Evolutionary conservation across 805 yeast genomes (phyloP), one percentile per base, ranked within the genome.

Genomic region (Starmera dryadoides): DNA sequence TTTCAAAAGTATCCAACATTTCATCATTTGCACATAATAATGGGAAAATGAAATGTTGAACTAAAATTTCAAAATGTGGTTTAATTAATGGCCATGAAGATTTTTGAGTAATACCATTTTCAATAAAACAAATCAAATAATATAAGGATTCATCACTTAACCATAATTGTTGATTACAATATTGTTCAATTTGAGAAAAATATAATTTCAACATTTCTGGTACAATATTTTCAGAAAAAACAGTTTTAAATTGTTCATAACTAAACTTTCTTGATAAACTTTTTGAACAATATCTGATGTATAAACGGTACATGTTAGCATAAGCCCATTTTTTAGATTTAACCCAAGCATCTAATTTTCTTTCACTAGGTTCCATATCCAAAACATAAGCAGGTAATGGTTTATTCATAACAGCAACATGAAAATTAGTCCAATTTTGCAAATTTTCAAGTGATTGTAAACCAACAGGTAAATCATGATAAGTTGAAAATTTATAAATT

Each of bases 241-340:
- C 47, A 2, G 58, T 51, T 40, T 75, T 72, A 59, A 86, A 93
- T 2, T 67, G 73, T n/a, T 65, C 68, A 52, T 86, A 85, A 18
- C 67, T 65, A 49, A 69, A 76, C 45, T 72, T 77, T 41, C 54
- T 64, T 37, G 64, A 58, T 16, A 66, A 46, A 2, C 68, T 62
- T 18, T 60, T 59, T 0, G 85, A 73, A 1, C 82, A 86, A 54
- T 83, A 88, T 49, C 91, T 71, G 38, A 71, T 72, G 51, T 85
- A 85, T 3, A 88, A 56, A 47, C 94, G 74, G 47, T 71, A 73
- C 31, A 89, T 56, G 56, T 86, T 87, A 19, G 86, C 87, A 53
- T 79, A 79, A 1, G 94, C 77, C 97, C 98, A 91, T 59, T 91
- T 93, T 64, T 74, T 89, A 49, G 78, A 75, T 62, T 78, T 91